Evolutionary conservation across 352 stramenopile species (phyloP).

Genomic region (Globisporangium carolinianum): DNA sequence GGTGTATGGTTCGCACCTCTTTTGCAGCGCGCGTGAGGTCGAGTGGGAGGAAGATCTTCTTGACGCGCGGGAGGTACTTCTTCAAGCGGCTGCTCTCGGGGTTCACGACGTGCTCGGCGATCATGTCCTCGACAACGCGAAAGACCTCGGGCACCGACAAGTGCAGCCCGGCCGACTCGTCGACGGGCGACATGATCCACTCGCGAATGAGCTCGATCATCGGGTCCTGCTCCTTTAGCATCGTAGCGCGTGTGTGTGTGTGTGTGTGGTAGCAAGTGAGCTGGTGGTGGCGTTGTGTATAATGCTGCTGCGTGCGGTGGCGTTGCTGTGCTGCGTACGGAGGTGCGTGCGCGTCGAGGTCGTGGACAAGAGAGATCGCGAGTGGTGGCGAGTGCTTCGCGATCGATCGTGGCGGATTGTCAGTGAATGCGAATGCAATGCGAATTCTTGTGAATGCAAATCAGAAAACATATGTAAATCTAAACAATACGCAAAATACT

Average conservation of each 20-base stretch:
- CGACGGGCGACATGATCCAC: constrained; percentile 75
- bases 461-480: too few relatives aligned
- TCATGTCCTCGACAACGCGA: constrained; percentile 66
- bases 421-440: too few relatives aligned
- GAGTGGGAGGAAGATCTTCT: constrained; percentile 63
- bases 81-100: constrained; percentile 35
- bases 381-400: too few relatives aligned
- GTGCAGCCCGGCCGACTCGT: constrained; percentile 50
- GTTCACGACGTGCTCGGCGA: constrained; percentile 54
- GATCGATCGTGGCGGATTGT: too few relatives aligned
- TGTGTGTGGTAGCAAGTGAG: not conserved
- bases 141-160: constrained; percentile 65
- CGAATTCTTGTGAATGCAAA: too few relatives aligned
- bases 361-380: too few relatives aligned
- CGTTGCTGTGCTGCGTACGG: too few relatives aligned
- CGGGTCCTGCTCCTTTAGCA: constrained; percentile 82
- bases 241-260: constrained; percentile 8
- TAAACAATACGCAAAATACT: too few relatives aligned
- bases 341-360: too few relatives aligned
- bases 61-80: constrained; percentile 60
- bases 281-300: not conserved
- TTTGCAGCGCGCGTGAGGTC: constrained; percentile 57
- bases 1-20: constrained; percentile 12
- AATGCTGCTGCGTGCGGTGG: not conserved
- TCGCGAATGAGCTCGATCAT: constrained; percentile 83